Base-by-base conservation (phyloP, 495 filamentous ascomycete species). In the Penicillium soppii region DNA sequence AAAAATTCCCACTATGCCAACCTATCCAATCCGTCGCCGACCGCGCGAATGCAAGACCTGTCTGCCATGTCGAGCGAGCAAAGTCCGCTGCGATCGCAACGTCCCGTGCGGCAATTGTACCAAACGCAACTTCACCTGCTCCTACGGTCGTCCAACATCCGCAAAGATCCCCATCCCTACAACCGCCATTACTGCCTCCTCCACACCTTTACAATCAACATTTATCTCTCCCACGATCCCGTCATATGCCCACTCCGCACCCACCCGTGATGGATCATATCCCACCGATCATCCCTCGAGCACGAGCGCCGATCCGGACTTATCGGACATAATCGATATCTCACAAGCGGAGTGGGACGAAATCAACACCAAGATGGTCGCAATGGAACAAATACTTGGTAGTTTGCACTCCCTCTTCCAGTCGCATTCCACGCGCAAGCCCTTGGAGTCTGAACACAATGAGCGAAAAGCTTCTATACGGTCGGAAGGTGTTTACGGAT, bases 51-150 rank as follows among this genome's bases (percentile, higher is more conserved):
- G 72, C 53, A 77, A 77, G 63, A 75, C 74, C 16, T 77, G 74
- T 47, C 64, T 74, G 39, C 67, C 72, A n/a, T 77, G 74, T 43
- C 74, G 72, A 43, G 67, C 71, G 37, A 72, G 74, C 57, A 77
- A 78, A 61, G 73, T 78, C 40, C 87, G 85, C 68, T 89, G 86
- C 66, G 85, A 88, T 68, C 86, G 86, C 67, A 82, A 86, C 52
- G 76, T 82, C 47, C 86, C 86, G 6, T 89, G 86, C 62, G 80
- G 86, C 59, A 87, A 87, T 63, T 89, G 86, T 60, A 77, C 86
- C 63, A 88, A 87, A 67, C 76, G 86, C 52, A 83, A 87, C 52
- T 80, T 82, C 67, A 72, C 81, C 53, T 89, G 86, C 59, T 82
- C 83, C 33, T 88, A 88, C 73, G 86, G 86, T 59, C 85, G 83